Evolutionary conservation across 352 stramenopile species (phyloP), one percentile per base, ranked within the genome.

Genomic region (Phytophthora idaei): DNA sequence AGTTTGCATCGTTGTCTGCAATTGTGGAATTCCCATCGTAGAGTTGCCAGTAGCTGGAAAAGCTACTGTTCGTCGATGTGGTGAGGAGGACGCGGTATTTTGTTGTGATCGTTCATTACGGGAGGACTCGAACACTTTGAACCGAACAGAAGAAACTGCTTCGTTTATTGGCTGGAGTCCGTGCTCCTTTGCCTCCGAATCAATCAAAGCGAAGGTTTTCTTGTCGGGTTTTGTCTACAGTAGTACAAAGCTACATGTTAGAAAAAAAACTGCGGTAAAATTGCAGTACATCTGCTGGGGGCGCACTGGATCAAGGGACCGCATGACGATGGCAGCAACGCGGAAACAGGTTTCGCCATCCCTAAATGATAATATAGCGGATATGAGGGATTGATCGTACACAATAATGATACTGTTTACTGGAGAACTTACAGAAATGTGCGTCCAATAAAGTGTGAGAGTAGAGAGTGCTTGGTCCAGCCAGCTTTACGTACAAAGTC

Each of bases 401-500:
- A 5, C n/a, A 25, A 7, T 15, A 9, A n/a, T n/a, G 29, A 34
- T 12, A 54, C 5, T 29, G 10, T 34, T 5, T 9, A 12, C 3
- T 39, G 25, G 6, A 42, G 54, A 63, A 63, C 59, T 48, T 78
- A 91, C 85, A 77, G 37, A 50, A 92, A 93, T 17, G 76, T 73
- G 32, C 85, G 83, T 3, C 83, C 85, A 32, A 93, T 74, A 67
- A 89, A 93, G 46, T 92, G 83, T 32, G 85, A 85, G 4, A 93
- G 69, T 39, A 92, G 65, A n/a, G 66, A 53, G 28, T 93, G 83
- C 62, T 90, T 93, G 32, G 71, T 65, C 83, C 85, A 93, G 27
- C 76, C 78, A 41, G 78, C 74, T 55, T 90, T 90, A 17, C 80
- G 81, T 58, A 92, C 81, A 62, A 93, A 93, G 6, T 93, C 83